phyloP scores from a whole-genome alignment of 2,329 filamentous ascomycete species.

The Ploettnerulaceae sp. region DNA sequence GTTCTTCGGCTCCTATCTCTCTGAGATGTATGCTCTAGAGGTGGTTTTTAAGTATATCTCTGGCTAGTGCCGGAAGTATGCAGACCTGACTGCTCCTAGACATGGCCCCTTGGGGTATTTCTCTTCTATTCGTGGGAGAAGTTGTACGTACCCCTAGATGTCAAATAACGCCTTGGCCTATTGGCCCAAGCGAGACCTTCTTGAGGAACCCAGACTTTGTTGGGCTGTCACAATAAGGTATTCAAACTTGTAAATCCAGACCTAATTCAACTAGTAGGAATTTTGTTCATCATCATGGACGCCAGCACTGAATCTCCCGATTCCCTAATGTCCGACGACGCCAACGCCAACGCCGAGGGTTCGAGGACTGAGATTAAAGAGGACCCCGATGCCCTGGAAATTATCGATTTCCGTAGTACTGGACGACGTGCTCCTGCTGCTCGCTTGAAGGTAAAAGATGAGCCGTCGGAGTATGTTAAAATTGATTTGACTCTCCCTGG shows the following conservation, averaged over 20 bases:
- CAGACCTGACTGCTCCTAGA: too few relatives aligned
- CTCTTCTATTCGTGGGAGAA: too few relatives aligned
- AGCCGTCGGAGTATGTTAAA: constrained; percentile 21
- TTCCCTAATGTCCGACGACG: not conserved
- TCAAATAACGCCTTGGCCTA: too few relatives aligned
- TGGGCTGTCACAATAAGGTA: not conserved
- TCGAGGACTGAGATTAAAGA: constrained; percentile 6
- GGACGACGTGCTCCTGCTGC: not conserved
- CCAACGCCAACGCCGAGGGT: not conserved
- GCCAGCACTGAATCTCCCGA: not conserved
- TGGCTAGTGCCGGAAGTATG: too few relatives aligned
- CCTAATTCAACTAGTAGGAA: not conserved
- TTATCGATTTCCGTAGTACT: constrained; percentile 1
- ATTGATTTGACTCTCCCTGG: constrained; percentile 16
- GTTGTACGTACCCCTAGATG: too few relatives aligned
- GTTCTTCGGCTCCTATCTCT: too few relatives aligned
- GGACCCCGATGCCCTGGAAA: constrained; percentile 7
- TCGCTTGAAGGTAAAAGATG: constrained; percentile 13
- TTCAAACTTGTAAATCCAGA: not conserved
- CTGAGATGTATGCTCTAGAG: too few relatives aligned
- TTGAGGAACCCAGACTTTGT: too few relatives aligned
- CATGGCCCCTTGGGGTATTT: too few relatives aligned
- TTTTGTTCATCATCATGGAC: constrained; percentile 1
- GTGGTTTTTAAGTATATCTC: too few relatives aligned
- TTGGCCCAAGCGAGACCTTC: too few relatives aligned